Evolutionary conservation across 1,284 basidiomycete species (phyloP).

Genomic region (Leccinum subrobustum): DNA sequence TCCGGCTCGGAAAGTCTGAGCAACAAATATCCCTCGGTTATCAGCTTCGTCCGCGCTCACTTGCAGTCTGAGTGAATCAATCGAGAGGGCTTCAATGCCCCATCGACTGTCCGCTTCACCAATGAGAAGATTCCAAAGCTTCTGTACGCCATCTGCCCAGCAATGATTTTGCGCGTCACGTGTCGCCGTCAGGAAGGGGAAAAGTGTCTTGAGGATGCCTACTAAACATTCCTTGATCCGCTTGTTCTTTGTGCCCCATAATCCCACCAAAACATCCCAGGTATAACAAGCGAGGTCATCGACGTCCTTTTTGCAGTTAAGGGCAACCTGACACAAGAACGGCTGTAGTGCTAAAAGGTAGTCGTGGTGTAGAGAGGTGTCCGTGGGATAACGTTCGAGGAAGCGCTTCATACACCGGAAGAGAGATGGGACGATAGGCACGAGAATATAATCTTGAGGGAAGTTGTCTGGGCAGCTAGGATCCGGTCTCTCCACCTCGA

Average conservation of each 20-base stretch:
- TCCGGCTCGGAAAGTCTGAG: constrained; percentile 67
- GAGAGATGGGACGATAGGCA: constrained; percentile 47
- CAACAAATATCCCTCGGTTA: constrained; percentile 49
- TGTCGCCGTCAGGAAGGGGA: constrained; percentile 63
- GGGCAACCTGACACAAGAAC: constrained; percentile 66
- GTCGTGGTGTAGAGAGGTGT: constrained; percentile 75
- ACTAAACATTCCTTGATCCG: constrained; percentile 67
- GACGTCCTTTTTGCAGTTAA: constrained; percentile 66
- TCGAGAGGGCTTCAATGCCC: constrained; percentile 58
- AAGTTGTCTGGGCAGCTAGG: constrained; percentile 22
- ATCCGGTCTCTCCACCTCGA: constrained; percentile 30
- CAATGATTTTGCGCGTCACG: constrained; percentile 20
- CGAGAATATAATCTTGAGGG: constrained; percentile 17
- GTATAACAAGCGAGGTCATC: constrained; percentile 55
- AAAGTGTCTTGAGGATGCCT: constrained; percentile 63
- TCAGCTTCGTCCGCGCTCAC: constrained; percentile 19
- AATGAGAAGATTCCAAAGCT: constrained; percentile 53
- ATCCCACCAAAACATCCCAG: constrained; percentile 62
- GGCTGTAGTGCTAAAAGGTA: constrained; percentile 68
- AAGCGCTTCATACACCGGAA: constrained; percentile 68
- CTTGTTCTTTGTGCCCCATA: constrained; percentile 79
- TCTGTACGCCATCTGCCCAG: constrained; percentile 45
- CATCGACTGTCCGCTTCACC: constrained; percentile 64
- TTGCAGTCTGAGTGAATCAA: constrained; percentile 65
- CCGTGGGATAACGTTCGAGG: constrained; percentile 59